These are phyloP conservation scores for Serendipita sp. DNA, from an alignment of 768 basidiomycete genomes.

Conservation along the genomic window DNA sequence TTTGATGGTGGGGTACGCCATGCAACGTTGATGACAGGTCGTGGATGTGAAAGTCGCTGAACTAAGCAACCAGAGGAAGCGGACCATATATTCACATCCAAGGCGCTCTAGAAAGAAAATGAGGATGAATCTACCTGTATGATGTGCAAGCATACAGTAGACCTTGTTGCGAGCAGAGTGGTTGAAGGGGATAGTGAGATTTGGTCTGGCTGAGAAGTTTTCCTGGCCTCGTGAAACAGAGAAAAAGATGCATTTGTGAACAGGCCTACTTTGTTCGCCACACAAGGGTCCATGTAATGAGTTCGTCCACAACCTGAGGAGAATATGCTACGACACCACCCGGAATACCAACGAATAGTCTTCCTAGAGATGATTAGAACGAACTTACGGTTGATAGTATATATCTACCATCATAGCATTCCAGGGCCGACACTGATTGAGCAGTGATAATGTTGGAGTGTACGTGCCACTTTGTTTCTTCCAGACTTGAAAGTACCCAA, in stretches of 20 bases:
- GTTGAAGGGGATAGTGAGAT: background rate
- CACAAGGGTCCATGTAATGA: conserved; percentile 69
- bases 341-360: conserved; percentile 54
- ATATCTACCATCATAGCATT: conserved; percentile 54
- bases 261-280: conserved; percentile 47
- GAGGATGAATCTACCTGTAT: background rate
- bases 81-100: conserved; percentile 44
- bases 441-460: conserved; percentile 67
- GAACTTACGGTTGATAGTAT: background rate
- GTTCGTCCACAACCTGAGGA: conserved; percentile 61
- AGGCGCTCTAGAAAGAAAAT: background rate
- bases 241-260: background rate
- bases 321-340: conserved; percentile 56
- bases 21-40: conserved; percentile 47
- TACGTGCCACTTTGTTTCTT: conserved; percentile 52
- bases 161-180: background rate
- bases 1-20: conserved; percentile 61
- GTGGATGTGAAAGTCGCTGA: conserved; percentile 56
- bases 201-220: background rate
- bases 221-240: background rate
- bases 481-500: conserved; percentile 59
- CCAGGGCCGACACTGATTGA: conserved; percentile 42
- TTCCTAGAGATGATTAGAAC: conserved; percentile 33
- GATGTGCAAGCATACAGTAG: background rate
- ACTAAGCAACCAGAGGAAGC: conserved; percentile 56